Percentiles rank a stretch among this genome's conserved stretches.
Evolutionary conservation across 768 basidiomycete genomes (phyloP).

Genomic region (Russula ochroleuca): DNA sequence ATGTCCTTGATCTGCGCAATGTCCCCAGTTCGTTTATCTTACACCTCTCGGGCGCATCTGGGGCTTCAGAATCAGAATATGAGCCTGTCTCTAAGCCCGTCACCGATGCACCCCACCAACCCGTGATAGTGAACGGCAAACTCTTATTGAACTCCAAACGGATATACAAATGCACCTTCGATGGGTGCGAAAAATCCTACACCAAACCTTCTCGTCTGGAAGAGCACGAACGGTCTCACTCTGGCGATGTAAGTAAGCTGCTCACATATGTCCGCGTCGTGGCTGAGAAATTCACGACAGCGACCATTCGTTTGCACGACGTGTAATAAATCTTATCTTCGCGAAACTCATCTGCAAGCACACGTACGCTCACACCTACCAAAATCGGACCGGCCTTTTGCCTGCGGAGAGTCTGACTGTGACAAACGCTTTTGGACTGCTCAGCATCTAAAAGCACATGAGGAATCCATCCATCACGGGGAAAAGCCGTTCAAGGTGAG

Average conservation of each 20-base stretch:
- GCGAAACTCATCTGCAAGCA: conserved; percentile 83
- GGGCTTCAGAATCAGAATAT: conserved; percentile 26
- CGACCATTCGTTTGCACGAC: conserved; percentile 75
- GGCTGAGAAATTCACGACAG: conserved; percentile 38
- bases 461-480: conserved; percentile 60
- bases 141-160: conserved; percentile 39
- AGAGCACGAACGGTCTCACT: conserved; percentile 87
- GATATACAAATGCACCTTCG: conserved; percentile 58
- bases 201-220: conserved; percentile 78
- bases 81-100: conserved; percentile 6
- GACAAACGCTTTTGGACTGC: conserved; percentile 89
- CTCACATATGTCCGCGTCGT: neutral
- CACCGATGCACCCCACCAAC: conserved; percentile 6
- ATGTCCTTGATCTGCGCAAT: conserved; percentile 20
- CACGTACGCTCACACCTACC: conserved; percentile 75
- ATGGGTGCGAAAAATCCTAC: conserved; percentile 77
- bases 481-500: conserved; percentile 66
- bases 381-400: conserved; percentile 59
- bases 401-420: conserved; percentile 61
- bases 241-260: conserved; percentile 74
- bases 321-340: conserved; percentile 78
- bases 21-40: conserved; percentile 10
- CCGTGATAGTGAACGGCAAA: conserved; percentile 22
- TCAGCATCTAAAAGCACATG: conserved; percentile 77
- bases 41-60: conserved; percentile 23